Percentiles rank a stretch among this genome's conserved stretches.
Evolutionary conservation across 2,329 filamentous ascomycete species (phyloP).

Genomic region (Colletotrichum cereale): DNA sequence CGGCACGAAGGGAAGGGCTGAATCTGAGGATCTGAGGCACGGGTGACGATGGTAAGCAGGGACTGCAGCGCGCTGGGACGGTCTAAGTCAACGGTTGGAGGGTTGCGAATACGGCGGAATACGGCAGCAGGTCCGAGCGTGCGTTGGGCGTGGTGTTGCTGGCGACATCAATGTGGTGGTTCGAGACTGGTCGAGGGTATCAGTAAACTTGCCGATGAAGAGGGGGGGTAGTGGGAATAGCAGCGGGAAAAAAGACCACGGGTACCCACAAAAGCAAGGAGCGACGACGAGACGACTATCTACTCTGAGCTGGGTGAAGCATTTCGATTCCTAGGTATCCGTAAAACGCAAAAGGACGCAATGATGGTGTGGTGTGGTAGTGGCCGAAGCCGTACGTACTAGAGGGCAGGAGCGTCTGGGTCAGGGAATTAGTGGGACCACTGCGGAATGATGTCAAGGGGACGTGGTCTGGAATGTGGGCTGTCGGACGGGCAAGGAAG

Average conservation of each 20-base stretch:
- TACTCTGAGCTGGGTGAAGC: neutral
- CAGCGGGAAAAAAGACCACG: neutral
- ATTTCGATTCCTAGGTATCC: constrained; percentile 35
- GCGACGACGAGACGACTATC: constrained; percentile 9
- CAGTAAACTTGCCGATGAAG: neutral
- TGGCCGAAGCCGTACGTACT: neutral
- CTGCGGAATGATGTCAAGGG: constrained; percentile 34
- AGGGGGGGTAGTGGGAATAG: neutral
- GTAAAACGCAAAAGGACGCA: neutral
- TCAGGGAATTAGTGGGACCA: constrained; percentile 31
- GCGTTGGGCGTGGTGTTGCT: neutral
- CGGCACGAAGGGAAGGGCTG: constrained; percentile 19
- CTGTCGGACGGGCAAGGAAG: neutral
- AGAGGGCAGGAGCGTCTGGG: neutral
- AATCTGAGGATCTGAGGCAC: neutral
- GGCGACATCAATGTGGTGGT: constrained; percentile 18
- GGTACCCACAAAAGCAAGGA: constrained; percentile 9
- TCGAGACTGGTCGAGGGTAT: neutral
- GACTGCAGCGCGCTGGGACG: constrained; percentile 13
- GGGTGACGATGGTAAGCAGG: constrained; percentile 7
- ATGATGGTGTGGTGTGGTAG: constrained; percentile 31
- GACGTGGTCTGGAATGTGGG: neutral
- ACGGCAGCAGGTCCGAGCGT: constrained; percentile 19
- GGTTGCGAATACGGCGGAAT: constrained; percentile 21
- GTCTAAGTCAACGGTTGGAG: constrained; percentile 14